phyloP scores from a whole-genome alignment of 768 basidiomycete species.

The Tricholoma bakamatsutake region DNA sequence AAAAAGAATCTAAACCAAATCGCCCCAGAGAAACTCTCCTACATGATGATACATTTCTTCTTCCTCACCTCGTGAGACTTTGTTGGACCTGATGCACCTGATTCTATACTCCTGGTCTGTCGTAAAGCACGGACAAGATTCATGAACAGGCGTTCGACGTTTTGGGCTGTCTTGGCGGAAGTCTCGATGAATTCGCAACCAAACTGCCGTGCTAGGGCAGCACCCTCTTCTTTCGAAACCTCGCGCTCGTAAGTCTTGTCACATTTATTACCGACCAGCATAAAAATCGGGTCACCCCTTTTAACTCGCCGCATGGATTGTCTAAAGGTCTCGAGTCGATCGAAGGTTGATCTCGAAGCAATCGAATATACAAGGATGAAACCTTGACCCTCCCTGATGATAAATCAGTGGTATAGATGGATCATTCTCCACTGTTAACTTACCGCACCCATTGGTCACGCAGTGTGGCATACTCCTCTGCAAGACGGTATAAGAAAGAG shows the following conservation, averaged over 20 bases:
- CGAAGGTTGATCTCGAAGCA: constrained; percentile 87
- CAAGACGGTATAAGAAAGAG: constrained; percentile 11
- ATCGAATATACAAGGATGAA: constrained; percentile 97
- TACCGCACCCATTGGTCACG: constrained; percentile 98
- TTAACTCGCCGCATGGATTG: constrained; percentile 89
- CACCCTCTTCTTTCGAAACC: constrained; percentile 87
- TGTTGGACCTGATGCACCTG: constrained; percentile 33
- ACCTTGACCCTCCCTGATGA: constrained; percentile 86
- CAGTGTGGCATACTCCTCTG: constrained; percentile 96
- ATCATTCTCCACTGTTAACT: constrained; percentile 25
- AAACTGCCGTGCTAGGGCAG: constrained; percentile 71
- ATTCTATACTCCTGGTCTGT: constrained; percentile 57
- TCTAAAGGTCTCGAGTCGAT: constrained; percentile 84
- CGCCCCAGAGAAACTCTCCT: constrained; percentile 61
- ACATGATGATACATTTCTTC: constrained; percentile 75
- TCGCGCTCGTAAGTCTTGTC: constrained; percentile 91
- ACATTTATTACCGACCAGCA: constrained; percentile 95
- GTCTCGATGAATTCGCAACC: constrained; percentile 96
- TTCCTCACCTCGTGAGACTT: constrained; percentile 35
- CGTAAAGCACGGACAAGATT: constrained; percentile 81
- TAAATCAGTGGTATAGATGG: constrained; percentile 4
- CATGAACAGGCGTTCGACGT: constrained; percentile 88
- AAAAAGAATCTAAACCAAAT: constrained; percentile 55
- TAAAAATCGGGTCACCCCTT: constrained; percentile 78
- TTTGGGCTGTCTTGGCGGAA: constrained; percentile 90